Percentiles rank a stretch among this genome's conserved stretches.
Evolutionary conservation across 108 stramenopile genomes (phyloP).

Genomic region (Mediolabrus comicus): DNA sequence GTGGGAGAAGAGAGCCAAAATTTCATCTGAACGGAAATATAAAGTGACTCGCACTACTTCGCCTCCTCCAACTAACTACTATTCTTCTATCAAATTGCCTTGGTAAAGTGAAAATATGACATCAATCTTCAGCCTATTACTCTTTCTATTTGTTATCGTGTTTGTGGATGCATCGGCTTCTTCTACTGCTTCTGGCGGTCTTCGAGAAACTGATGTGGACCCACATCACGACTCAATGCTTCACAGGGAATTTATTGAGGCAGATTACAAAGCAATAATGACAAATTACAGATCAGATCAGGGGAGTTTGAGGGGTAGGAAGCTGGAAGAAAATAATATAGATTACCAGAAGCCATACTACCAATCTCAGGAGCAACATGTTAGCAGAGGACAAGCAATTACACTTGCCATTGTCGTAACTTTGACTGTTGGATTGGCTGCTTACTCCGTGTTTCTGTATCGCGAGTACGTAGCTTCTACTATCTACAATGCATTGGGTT

Average conservation of each 20-base stretch:
- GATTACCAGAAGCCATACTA: conserved; percentile 17
- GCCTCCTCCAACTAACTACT: too few species aligned
- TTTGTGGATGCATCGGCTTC: not conserved
- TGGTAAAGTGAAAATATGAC: not conserved
- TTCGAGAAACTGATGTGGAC: not conserved
- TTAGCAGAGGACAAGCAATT: conserved; percentile 2
- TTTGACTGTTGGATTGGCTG: not conserved
- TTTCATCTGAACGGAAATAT: too few species aligned
- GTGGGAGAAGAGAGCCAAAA: too few species aligned
- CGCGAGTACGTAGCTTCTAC: conserved; percentile 5
- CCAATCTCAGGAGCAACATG: not conserved
- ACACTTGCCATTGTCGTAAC: not conserved
- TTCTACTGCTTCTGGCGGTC: not conserved
- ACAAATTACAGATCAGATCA: not conserved
- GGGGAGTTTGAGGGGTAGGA: conserved; percentile 4
- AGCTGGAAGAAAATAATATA: conserved; percentile 3
- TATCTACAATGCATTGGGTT: conserved; percentile 12
- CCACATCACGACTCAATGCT: not conserved
- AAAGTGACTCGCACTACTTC: too few species aligned
- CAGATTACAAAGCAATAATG: conserved; percentile 15
- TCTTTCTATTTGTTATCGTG: not conserved
- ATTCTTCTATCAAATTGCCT: too few species aligned
- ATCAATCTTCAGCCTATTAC: not conserved
- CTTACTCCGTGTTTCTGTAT: not conserved
- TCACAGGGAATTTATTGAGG: conserved; percentile 6